Evolutionary conservation across 306 rosid genomes (phyloP).

Genomic region (Dryas octopetala): DNA sequence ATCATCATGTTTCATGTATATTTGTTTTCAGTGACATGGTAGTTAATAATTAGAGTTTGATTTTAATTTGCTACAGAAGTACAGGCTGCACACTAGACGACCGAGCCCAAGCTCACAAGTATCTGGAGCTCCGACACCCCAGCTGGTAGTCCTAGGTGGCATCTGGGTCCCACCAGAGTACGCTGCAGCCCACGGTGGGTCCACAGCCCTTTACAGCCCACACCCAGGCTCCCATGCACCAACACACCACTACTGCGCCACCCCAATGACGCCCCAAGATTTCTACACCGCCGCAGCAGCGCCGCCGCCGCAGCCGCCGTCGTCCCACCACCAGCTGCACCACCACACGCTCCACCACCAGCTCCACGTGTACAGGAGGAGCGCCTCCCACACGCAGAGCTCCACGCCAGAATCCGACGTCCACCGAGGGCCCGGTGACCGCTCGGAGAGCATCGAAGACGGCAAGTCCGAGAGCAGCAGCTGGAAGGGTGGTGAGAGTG

Average conservation of each 20-base stretch:
- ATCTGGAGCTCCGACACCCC: constrained; percentile 66
- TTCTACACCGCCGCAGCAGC: constrained; percentile 56
- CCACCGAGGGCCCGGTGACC: constrained; percentile 41
- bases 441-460: constrained; percentile 91
- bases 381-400: constrained; percentile 47
- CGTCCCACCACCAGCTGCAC: constrained; percentile 51
- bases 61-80: constrained; percentile 54
- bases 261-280: constrained; percentile 60
- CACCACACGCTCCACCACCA: constrained; percentile 65
- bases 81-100: constrained; percentile 92
- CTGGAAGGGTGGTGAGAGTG: constrained; percentile 87
- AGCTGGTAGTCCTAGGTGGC: constrained; percentile 82
- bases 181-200: constrained; percentile 58
- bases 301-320: constrained; percentile 40
- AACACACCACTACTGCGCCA: constrained; percentile 72
- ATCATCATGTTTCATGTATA: too few species aligned
- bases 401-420: constrained; percentile 54
- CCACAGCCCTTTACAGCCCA: constrained; percentile 59
- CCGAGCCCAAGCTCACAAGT: constrained; percentile 89
- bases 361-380: constrained; percentile 62
- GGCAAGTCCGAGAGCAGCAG: constrained; percentile 94
- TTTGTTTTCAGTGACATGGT: too few species aligned
- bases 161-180: constrained; percentile 98
- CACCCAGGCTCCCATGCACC: constrained; percentile 72
- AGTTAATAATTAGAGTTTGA: too few species aligned